Conservation (phyloP, 805 yeast genomes). For the Grigorovia yakushimaensis region DNA sequence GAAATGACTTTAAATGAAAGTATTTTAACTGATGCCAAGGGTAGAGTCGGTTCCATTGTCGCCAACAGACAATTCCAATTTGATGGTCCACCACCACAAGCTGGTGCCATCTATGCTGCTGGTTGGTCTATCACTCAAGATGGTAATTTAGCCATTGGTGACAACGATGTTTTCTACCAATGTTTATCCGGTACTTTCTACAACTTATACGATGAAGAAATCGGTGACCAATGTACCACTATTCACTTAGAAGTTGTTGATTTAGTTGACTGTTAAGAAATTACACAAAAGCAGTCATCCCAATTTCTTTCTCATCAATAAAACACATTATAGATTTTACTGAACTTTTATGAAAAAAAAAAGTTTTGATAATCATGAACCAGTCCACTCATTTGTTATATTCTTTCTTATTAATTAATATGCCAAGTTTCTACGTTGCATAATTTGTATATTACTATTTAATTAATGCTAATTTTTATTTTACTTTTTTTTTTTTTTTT, state of each 20-base stretch:
- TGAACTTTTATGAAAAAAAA: neutral
- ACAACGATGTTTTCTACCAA: conserved; percentile 45
- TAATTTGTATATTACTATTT: neutral
- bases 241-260: conserved; percentile 44
- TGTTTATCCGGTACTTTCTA: conserved; percentile 57
- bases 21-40: conserved; percentile 40
- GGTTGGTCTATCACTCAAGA: conserved; percentile 46
- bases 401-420: neutral
- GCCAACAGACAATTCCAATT: conserved; percentile 66
- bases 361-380: neutral
- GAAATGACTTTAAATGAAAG: conserved; percentile 39
- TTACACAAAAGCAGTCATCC: neutral
- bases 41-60: conserved; percentile 59
- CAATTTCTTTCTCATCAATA: neutral
- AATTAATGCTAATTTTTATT: neutral
- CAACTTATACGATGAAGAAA: conserved; percentile 50
- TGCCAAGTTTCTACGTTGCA: neutral
- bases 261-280: conserved; percentile 29
- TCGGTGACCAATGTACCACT: conserved; percentile 46
- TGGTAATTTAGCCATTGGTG: conserved; percentile 49
- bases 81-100: conserved; percentile 67
- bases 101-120: conserved; percentile 48
- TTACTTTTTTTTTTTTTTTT: neutral
- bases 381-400: neutral
- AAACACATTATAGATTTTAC: neutral